phyloP scores from a whole-genome alignment of 2,329 filamentous ascomycete species.

The Aspergillus novoparasiticus region DNA sequence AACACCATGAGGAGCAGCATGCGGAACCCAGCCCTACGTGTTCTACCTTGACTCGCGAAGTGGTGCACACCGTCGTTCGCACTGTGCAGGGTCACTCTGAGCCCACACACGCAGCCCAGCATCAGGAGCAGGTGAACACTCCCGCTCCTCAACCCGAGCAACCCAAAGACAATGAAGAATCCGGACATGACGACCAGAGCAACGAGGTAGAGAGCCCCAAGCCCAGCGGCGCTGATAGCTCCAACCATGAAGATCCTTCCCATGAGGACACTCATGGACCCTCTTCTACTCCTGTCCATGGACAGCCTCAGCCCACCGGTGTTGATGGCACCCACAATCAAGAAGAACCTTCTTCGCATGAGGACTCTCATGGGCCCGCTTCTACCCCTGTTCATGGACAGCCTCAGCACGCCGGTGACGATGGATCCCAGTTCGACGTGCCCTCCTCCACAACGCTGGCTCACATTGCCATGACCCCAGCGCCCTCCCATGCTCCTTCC shows the following conservation, averaged over 20 bases:
- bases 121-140: not conserved
- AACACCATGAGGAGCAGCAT: not conserved
- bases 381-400: not conserved
- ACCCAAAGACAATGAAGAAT: not conserved
- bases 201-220: not conserved
- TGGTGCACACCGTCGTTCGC: conserved; percentile 31
- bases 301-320: not conserved
- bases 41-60: conserved; percentile 21
- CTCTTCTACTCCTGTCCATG: no score
- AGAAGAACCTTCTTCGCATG: not conserved
- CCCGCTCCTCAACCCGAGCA: not conserved
- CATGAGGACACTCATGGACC: no score
- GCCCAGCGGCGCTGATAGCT: not conserved
- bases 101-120: not conserved
- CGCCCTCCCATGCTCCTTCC: not conserved
- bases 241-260: not conserved
- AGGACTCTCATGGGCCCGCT: not conserved
- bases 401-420: not conserved
- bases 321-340: not conserved
- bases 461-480: not conserved
- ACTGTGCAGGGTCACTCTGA: conserved; percentile 11
- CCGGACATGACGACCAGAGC: not conserved
- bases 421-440: not conserved
- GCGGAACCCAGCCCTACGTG: conserved; percentile 13
- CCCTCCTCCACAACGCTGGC: not conserved